Percentiles rank a stretch among this genome's conserved stretches.
phyloP scores from a whole-genome alignment of 805 yeast genomes.

The Metschnikowia borealis region DNA sequence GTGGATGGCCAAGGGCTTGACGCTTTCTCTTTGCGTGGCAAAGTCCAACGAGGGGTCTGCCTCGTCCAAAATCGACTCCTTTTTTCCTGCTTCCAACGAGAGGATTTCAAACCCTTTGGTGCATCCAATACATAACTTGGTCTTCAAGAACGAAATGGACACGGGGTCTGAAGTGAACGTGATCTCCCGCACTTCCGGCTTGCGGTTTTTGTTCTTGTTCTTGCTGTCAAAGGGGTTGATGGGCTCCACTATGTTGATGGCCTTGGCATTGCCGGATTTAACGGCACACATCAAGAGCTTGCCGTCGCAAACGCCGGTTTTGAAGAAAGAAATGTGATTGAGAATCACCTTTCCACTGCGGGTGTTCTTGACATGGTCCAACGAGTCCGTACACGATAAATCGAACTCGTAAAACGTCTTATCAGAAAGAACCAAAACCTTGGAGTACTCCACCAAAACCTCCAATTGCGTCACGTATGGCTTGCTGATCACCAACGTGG shows the following conservation, averaged over 20 bases:
- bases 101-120: slow-evolving; percentile 95
- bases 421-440: slow-evolving; percentile 76
- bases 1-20: slow-evolving; percentile 89
- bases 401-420: slow-evolving; percentile 76
- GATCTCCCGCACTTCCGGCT: slow-evolving; percentile 69
- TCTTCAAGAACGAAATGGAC: slow-evolving; percentile 83
- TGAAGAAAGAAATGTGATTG: slow-evolving; percentile 86
- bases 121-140: slow-evolving; percentile 91
- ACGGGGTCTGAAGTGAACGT: slow-evolving; percentile 85
- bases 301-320: slow-evolving; percentile 90
- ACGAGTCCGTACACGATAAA: slow-evolving; percentile 47
- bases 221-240: slow-evolving; percentile 66
- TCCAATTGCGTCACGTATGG: slow-evolving; percentile 83
- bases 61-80: slow-evolving; percentile 91
- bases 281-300: slow-evolving; percentile 86
- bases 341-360: slow-evolving; percentile 73
- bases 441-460: slow-evolving; percentile 85
- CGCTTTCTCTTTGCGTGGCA: slow-evolving; percentile 70
- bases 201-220: slow-evolving; percentile 58
- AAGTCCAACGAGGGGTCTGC: slow-evolving; percentile 97
- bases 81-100: slow-evolving; percentile 74
- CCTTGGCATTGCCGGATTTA: slow-evolving; percentile 71
- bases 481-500: slow-evolving; percentile 70
- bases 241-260: slow-evolving; percentile 86
- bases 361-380: slow-evolving; percentile 48